Evolutionary conservation across 495 filamentous ascomycete genomes (phyloP), one percentile per base, ranked within the genome.

Genomic region (Monascus purpureus): DNA sequence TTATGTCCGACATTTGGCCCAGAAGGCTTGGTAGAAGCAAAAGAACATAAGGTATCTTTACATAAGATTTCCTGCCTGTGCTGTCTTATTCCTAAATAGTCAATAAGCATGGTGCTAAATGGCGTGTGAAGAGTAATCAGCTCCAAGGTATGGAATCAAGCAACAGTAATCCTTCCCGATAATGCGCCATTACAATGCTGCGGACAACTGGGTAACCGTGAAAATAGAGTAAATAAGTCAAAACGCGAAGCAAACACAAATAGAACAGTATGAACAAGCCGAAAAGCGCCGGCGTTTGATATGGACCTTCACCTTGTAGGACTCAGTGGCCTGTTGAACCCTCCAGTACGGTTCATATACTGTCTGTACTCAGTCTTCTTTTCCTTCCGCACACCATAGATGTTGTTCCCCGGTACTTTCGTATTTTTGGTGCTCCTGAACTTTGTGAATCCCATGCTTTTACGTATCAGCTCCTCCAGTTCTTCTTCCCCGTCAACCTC

Each of bases 341-440:
- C 90, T 28, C 88, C 88, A n/a, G 75, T 58, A 34, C 90, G 78
- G 54, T 97, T 97, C 90, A 97, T 97, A 53, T 97, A 97, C 70
- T 97, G 90, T 49, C 90, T 67, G 49, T 95, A 95, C 67, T 92
- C 74, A 4, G 79, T 82, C 68, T 83, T 83, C 75, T 93, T 96
- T 62, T 93, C 88, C 67, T 93, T 95, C 37, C 79, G 61, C 17
- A 94, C 75, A 4, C 66, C 82, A 30, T 78, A 86, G 33, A 83
- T 72, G 45, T 93, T 71, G 48, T 97, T 97, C 5, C 90, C 90
- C 6, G 74, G 67, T 0, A 97, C 76, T 49, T 96, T 95, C 41
- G 81, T 86, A 36, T 80, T 70, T 49, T 96, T 93, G 20, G 90
- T 96, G 12, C 72, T 80, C 28, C 77, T 76, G 52, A 97, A 97